Percentiles rank a stretch among this genome's conserved stretches.
phyloP scores from a whole-genome alignment of 352 stramenopile genomes.

The Globisporangium cederbergense region DNA sequence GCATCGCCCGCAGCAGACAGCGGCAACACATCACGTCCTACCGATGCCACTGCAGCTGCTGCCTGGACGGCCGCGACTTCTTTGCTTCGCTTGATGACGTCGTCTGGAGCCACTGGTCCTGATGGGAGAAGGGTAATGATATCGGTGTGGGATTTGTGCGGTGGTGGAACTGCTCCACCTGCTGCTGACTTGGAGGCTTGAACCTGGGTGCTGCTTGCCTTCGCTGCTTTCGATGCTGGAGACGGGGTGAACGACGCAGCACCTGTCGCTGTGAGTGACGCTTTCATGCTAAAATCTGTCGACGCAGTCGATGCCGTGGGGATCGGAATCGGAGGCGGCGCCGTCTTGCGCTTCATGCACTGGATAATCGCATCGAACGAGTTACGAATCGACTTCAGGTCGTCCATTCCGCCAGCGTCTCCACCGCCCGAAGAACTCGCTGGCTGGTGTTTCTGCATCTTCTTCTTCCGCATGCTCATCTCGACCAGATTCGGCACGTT shows the following conservation, averaged over 20 bases:
- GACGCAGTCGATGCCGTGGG: conserved; percentile 17
- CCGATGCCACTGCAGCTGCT: conserved; percentile 57
- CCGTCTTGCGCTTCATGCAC: conserved; percentile 82
- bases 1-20: conserved; percentile 47
- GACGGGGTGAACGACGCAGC: conserved; percentile 15
- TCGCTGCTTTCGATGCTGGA: conserved; percentile 14
- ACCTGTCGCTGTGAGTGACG: conserved; percentile 13
- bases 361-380: conserved; percentile 85
- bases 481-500: conserved; percentile 48
- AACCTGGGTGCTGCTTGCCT: conserved; percentile 5
- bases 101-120: conserved; percentile 54
- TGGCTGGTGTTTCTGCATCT: conserved; percentile 29
- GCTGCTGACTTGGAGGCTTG: conserved; percentile 15
- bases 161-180: conserved; percentile 29
- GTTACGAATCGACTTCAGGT: conserved; percentile 74
- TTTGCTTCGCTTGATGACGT: conserved; percentile 87
- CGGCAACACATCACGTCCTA: conserved; percentile 40
- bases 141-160: conserved; percentile 80
- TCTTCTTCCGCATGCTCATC: conserved; percentile 50
- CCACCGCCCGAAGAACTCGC: conserved; percentile 10
- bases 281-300: conserved; percentile 17
- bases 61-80: conserved; percentile 75
- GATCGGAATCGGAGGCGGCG: conserved; percentile 71
- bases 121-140: conserved; percentile 63
- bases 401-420: conserved; percentile 39